A percentile compares a stretch with the other conserved stretches of the same genome.
Conservation (phyloP, 1,139 yeast species). For the Candida albicans region DNA sequence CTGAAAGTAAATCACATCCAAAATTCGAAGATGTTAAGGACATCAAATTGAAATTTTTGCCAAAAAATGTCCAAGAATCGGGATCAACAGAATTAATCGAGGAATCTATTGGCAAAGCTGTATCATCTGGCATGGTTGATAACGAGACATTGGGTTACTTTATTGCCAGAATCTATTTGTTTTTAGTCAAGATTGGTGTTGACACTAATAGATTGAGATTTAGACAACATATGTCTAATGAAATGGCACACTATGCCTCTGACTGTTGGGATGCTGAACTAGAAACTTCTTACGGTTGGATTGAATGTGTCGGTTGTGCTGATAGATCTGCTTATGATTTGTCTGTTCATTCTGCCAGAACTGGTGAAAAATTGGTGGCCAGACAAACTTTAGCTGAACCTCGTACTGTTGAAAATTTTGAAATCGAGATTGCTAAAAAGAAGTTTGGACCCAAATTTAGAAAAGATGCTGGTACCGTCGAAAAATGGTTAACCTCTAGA, state of each 20-base stretch:
- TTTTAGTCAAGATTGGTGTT: conserved; percentile 87
- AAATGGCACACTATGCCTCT: conserved; percentile 99
- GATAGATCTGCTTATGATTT: conserved; percentile 98
- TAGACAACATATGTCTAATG: conserved; percentile 98
- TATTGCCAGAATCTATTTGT: conserved; percentile 85
- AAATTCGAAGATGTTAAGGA: conserved; percentile 77
- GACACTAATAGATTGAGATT: conserved; percentile 82
- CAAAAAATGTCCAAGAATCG: conserved; percentile 81
- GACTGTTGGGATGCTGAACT: conserved; percentile 99
- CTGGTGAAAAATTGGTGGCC: conserved; percentile 91
- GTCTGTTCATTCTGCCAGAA: conserved; percentile 91
- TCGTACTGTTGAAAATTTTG: conserved; percentile 74
- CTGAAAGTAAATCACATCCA: conserved; percentile 77
- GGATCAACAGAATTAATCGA: conserved; percentile 73
- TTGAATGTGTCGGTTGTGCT: conserved; percentile 99
- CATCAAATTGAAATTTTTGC: conserved; percentile 71
- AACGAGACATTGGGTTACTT: conserved; percentile 97
- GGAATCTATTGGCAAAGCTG: conserved; percentile 87
- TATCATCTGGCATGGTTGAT: conserved; percentile 81
- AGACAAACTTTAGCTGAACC: conserved; percentile 89
- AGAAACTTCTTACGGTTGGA: conserved; percentile 96
- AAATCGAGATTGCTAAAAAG: conserved; percentile 86
- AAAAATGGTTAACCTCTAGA: conserved; percentile 71
- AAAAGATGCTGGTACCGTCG: conserved; percentile 93
- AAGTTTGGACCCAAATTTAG: conserved; percentile 97